phyloP scores from a whole-genome alignment of 371 early-diverging fungal species.

The Mucor plumbeus region DNA sequence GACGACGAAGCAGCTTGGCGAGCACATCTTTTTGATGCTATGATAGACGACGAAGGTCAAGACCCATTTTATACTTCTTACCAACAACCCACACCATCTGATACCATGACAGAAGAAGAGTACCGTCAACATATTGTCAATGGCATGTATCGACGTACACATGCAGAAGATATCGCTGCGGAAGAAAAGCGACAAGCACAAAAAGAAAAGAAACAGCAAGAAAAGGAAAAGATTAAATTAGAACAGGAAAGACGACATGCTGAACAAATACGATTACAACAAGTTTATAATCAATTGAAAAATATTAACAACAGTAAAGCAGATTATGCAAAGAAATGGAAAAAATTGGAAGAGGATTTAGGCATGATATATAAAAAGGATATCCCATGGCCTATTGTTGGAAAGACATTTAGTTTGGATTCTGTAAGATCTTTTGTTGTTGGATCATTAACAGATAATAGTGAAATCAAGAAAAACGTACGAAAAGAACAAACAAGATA shows the following conservation, averaged over 20 bases:
- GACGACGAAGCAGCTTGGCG: conserved; percentile 38
- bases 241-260: conserved; percentile 19
- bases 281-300: conserved; percentile 17
- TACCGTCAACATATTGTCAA: conserved; percentile 47
- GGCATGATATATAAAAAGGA: conserved; percentile 25
- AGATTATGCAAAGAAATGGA: conserved; percentile 37
- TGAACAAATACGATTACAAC: conserved; percentile 32
- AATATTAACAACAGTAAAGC: not conserved
- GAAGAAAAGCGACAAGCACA: conserved; percentile 32
- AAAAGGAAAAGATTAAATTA: conserved; percentile 22
- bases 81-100: conserved; percentile 1
- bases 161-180: conserved; percentile 39
- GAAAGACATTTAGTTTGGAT: conserved; percentile 9
- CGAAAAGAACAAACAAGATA: conserved; percentile 50
- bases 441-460: conserved; percentile 1
- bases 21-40: conserved; percentile 49
- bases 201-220: conserved; percentile 23
- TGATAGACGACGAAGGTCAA: conserved; percentile 53
- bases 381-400: conserved; percentile 50
- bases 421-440: conserved; percentile 35
- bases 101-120: conserved; percentile 49
- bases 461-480: conserved; percentile 35
- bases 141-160: conserved; percentile 40
- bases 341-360: conserved; percentile 24
- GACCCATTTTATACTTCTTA: conserved; percentile 43